Conservation (phyloP, 805 yeast species). For the Isabelozyma pseudorhagii region DNA sequence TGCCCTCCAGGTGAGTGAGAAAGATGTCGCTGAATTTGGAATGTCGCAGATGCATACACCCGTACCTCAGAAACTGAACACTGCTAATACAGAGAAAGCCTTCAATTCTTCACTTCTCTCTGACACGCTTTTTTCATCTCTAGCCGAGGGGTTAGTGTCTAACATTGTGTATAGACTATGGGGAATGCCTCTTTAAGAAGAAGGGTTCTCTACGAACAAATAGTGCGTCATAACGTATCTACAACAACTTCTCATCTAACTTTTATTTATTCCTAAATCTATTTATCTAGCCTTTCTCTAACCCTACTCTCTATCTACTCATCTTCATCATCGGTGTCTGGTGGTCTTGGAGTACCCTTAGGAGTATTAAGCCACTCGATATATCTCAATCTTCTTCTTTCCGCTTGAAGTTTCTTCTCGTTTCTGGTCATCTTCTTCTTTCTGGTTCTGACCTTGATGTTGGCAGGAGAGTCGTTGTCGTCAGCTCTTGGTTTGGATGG, state of each 20-base stretch:
- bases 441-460: constrained; percentile 86
- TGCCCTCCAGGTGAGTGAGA: not conserved
- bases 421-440: constrained; percentile 98
- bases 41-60: not conserved
- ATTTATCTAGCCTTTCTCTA: not conserved
- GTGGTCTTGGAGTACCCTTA: constrained; percentile 96
- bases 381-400: constrained; percentile 91
- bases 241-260: not conserved
- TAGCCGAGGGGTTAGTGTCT: too few relatives aligned
- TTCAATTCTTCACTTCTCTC: too few relatives aligned
- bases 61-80: not conserved
- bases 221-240: too few relatives aligned
- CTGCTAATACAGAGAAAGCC: too few relatives aligned
- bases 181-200: too few relatives aligned
- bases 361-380: constrained; percentile 94
- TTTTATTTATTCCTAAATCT: not conserved
- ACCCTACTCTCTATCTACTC: constrained; percentile 17
- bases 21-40: not conserved
- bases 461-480: constrained; percentile 91
- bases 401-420: constrained; percentile 86
- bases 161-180: too few relatives aligned
- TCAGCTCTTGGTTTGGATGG: constrained; percentile 45
- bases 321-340: constrained; percentile 91
- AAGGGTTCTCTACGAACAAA: too few relatives aligned
- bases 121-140: too few relatives aligned